Base-by-base conservation (phyloP, 2,329 filamentous ascomycete genomes). In the Scedosporium boydii region DNA sequence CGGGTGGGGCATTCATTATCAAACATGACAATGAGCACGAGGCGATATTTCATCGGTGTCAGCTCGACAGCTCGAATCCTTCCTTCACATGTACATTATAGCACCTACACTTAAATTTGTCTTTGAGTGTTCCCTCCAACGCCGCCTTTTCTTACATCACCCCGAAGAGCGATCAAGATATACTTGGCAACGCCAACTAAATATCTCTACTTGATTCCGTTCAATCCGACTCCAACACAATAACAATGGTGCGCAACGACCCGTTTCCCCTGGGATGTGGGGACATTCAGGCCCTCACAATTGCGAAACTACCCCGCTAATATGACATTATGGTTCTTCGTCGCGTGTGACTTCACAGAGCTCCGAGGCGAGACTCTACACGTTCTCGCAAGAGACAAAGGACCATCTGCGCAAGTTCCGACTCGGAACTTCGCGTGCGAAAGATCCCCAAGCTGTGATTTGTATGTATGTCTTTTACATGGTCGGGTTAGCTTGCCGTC, bases 351-450 rank as follows among this genome's bases (percentile, higher is more conserved):
- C 34, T 38, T 38, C 34, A 14, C 41, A 81, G 79, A 76, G 87
- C 70, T 96, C 93, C 72, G 93, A 97, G 80, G 87, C 91, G 65
- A 84, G 92, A 69, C 83, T 98, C 66, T 98, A 96, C 79, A 91
- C 90, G 64, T 96, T 98, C 84, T 96, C 92, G 38, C 84, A 87
- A 66, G 91, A 95, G 77, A 96, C 91, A 56, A 95, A 89, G 77
- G 87, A 92, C 67, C 88, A 93, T 71, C 85, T 99, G 67, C 89
- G 91, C 75, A 98, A 97, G 77, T 99, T 99, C 79, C 90, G 95
- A 59, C 83, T 99, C 29, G 86, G 88, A 27, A 98, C 95, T 2
- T 97, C 93, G 41, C 82, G 95, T 67, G 87, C 91, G 60, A 93
- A 88, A 72, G 87, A 88, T 57, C 89, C 93, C 0, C 91, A 97